Conservation (phyloP, 1,284 basidiomycete species). For the Moesziomyces antarcticus region DNA sequence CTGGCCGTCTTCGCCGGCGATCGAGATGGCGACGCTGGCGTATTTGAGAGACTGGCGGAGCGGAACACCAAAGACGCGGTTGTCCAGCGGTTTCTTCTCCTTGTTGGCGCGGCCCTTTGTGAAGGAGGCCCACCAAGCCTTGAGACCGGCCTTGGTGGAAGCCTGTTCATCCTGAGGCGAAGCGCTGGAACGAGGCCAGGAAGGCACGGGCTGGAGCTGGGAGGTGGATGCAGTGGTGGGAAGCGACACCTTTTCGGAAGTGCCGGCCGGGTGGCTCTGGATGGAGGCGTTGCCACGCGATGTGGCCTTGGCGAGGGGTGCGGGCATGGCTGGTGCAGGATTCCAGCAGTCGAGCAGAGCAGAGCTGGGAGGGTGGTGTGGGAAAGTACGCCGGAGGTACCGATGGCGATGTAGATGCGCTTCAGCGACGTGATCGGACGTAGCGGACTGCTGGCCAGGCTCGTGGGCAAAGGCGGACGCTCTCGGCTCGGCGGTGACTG, state of each 20-base stretch:
- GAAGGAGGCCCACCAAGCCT: constrained; percentile 61
- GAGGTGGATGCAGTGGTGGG: constrained; percentile 35
- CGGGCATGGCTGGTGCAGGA: constrained; percentile 24
- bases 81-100: constrained; percentile 41
- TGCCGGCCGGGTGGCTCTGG: constrained; percentile 33
- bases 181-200: constrained; percentile 33
- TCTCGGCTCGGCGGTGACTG: neutral
- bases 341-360: too few species aligned
- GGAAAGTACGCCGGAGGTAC: too few species aligned
- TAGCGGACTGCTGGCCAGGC: too few species aligned
- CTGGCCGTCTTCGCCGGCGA: constrained; percentile 74
- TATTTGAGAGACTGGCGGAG: constrained; percentile 84
- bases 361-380: too few species aligned
- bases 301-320: constrained; percentile 35
- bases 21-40: constrained; percentile 93
- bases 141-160: constrained; percentile 52
- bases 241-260: constrained; percentile 19
- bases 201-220: constrained; percentile 41
- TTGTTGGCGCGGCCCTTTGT: constrained; percentile 48
- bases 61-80: constrained; percentile 80
- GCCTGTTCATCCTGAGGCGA: constrained; percentile 52
- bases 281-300: constrained; percentile 40
- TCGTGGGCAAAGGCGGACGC: neutral
- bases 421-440: too few species aligned
- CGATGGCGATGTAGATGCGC: too few species aligned